Conservation (phyloP, 257 asterid species). For the Linaria vulgaris region DNA sequence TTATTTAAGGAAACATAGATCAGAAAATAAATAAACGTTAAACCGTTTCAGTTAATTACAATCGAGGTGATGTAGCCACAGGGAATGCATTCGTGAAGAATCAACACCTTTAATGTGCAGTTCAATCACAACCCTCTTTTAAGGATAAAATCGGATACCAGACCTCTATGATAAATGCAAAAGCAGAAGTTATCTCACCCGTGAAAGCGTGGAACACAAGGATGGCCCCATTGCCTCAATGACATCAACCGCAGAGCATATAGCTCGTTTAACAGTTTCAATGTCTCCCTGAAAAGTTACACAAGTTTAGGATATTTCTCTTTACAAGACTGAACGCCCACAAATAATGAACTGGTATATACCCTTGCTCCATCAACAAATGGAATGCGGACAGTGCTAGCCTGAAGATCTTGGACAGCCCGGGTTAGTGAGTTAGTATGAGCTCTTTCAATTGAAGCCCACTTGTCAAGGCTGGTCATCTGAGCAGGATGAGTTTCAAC, state of each 20-base stretch:
- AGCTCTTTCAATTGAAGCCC: conserved; percentile 77
- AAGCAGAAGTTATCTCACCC: conserved; percentile 45
- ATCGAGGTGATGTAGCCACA: neutral
- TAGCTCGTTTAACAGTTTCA: conserved; percentile 64
- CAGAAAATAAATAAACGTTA: neutral
- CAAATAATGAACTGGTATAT: conserved; percentile 27
- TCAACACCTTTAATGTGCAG: too few relatives aligned
- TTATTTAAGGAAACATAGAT: conserved; percentile 1
- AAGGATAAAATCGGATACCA: too few relatives aligned
- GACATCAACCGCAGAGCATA: conserved; percentile 77
- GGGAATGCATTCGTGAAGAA: neutral
- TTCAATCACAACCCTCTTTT: neutral
- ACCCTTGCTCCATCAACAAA: conserved; percentile 79
- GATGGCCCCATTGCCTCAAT: conserved; percentile 87
- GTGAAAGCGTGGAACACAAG: conserved; percentile 49
- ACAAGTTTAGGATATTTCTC: conserved; percentile 19
- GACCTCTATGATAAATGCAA: neutral
- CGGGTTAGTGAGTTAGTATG: conserved; percentile 59
- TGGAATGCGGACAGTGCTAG: conserved; percentile 82
- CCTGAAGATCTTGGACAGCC: conserved; percentile 71
- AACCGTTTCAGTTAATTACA: neutral
- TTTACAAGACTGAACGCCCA: conserved; percentile 19
- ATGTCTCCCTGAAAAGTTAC: conserved; percentile 67
- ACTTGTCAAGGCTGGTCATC: conserved; percentile 67
- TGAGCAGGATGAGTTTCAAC: conserved; percentile 47